Conservation (phyloP, 805 yeast species). For the Zygoascus tannicola region DNA sequence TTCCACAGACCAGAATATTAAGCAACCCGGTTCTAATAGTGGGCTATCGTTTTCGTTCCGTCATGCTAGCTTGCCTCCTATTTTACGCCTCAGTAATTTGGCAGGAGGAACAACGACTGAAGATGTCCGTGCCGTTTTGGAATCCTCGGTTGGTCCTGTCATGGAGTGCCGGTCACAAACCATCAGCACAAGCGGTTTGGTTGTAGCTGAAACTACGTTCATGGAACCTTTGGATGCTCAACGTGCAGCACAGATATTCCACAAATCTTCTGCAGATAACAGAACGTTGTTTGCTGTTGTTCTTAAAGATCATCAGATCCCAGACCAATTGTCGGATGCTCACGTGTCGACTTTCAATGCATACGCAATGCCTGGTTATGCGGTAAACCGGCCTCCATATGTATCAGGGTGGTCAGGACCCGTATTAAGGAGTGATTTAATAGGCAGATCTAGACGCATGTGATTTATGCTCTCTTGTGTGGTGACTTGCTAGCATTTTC, state of each 20-base stretch:
- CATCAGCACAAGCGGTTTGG: slow-evolving; percentile 6
- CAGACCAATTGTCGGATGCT: no score
- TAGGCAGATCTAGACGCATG: no score
- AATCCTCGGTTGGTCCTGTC: slow-evolving; percentile 18
- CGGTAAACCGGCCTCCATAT: no score
- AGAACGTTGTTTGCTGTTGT: slow-evolving; percentile 31
- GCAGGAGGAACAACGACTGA: slow-evolving; percentile 26
- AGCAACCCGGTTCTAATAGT: background rate
- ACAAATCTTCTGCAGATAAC: slow-evolving; percentile 43
- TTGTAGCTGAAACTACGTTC: slow-evolving; percentile 23
- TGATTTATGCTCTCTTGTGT: no score
- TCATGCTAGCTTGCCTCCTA: slow-evolving; percentile 18
- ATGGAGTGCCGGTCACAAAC: slow-evolving; percentile 15
- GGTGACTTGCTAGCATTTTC: no score
- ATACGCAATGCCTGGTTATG: no score
- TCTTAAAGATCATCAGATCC: no score
- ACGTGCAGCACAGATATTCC: slow-evolving; percentile 27
- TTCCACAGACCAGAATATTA: no score
- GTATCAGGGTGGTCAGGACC: no score
- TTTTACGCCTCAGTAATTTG: slow-evolving; percentile 23
- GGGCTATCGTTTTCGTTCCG: slow-evolving; percentile 9
- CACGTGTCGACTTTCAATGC: no score
- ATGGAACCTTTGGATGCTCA: slow-evolving; percentile 25
- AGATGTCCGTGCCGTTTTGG: slow-evolving; percentile 23
- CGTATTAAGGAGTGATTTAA: no score